Percentiles rank a stretch among this genome's conserved stretches.
phyloP scores from a whole-genome alignment of 805 yeast genomes.

The Candida boidinii region DNA sequence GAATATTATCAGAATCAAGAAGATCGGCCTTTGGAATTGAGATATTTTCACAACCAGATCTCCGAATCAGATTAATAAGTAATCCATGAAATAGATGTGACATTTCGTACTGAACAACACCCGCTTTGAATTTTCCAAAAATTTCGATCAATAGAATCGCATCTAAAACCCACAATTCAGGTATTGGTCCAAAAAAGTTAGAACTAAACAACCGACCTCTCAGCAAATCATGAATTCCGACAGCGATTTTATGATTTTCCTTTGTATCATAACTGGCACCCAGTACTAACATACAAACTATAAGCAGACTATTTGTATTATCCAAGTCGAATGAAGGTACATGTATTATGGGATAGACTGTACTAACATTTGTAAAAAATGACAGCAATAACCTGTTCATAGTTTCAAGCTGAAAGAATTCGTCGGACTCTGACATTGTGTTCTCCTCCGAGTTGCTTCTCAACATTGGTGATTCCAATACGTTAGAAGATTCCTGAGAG shows the following conservation, averaged over 20 bases:
- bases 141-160: slow-evolving; percentile 7
- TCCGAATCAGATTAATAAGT: slow-evolving; percentile 6
- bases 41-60: slow-evolving; percentile 3
- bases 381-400: too few species aligned
- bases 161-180: slow-evolving; percentile 7
- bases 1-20: background rate
- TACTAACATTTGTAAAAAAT: background rate
- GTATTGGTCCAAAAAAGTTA: slow-evolving; percentile 2
- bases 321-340: slow-evolving; percentile 5
- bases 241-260: slow-evolving; percentile 3
- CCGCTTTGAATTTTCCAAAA: slow-evolving; percentile 6
- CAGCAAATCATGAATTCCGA: slow-evolving; percentile 5
- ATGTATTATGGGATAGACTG: slow-evolving; percentile 9
- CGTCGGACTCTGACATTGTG: too few species aligned
- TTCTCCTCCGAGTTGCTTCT: too few species aligned
- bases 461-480: too few species aligned
- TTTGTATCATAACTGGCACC: slow-evolving; percentile 5
- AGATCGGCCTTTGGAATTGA: background rate
- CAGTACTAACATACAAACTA: slow-evolving; percentile 4
- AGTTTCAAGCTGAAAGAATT: too few species aligned
- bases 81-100: slow-evolving; percentile 6
- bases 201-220: slow-evolving; percentile 5
- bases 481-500: too few species aligned
- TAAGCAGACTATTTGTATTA: slow-evolving; percentile 1
- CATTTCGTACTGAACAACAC: slow-evolving; percentile 5